Evolutionary conservation across 768 basidiomycete species (phyloP), one percentile per base, ranked within the genome.

Genomic region (Mycena leptocephala): DNA sequence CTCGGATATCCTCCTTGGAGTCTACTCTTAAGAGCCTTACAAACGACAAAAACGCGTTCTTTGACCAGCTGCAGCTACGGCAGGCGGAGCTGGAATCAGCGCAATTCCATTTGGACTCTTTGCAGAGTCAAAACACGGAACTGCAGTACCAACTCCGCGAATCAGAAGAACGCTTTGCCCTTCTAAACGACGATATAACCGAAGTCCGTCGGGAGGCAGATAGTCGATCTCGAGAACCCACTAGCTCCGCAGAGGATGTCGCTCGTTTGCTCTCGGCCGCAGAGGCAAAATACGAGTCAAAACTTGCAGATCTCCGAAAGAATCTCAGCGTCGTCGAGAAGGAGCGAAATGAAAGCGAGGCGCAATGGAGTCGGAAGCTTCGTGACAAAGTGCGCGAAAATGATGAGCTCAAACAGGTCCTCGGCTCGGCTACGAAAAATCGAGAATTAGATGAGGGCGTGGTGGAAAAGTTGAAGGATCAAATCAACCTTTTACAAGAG

Each of bases 31-130:
- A 90, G 76, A 92, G 88, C 35, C 88, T 97, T 10, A 91, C 92
- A 18, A 85, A 87, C 32, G 95, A 97, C 81, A 97, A 97, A 80
- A 93, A 93, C 78, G 83, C 87, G 14, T 90, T 96, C 76, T 99
- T 99, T 82, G 95, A 97, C 78, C 92, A 95, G 74, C 88, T 97
- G 5, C 97, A 99, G 84, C 80, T 94, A 59, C 93, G 95, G 35
- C 96, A 98, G 83, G 97, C 95, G 20, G 97, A 99, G 81, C 84
- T 95, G 14, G 98, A 99, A 84, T 94, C 95, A 2, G 92, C 93
- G 6, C 93, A 94, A 76, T 92, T 91, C 6, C 93, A 95, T 77
- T 87, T 94, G 2, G 96, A 97, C 78, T 90, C 90, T 1, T 84
- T 97, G 24, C 92, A 95, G 79, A 92, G 92, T 61, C 94, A 95